Conservation (phyloP, 1,139 yeast species). For the Arxiozyma bovina region DNA sequence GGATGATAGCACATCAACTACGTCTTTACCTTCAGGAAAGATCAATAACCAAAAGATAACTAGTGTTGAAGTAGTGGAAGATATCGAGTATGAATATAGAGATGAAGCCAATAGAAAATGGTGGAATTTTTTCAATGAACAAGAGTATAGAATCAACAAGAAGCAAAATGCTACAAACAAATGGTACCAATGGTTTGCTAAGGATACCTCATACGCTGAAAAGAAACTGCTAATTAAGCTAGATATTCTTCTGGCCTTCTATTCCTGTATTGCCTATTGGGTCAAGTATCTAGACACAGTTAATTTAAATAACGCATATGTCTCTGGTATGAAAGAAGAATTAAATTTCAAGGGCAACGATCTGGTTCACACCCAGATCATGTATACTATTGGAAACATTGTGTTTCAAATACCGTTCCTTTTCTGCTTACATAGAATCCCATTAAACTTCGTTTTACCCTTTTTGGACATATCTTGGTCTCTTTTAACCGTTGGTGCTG, state of each 20-base stretch:
- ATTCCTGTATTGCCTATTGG: constrained; percentile 55
- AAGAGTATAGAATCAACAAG: constrained; percentile 45
- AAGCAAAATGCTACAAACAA: constrained; percentile 35
- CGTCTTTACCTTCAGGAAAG: constrained; percentile 1
- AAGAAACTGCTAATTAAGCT: constrained; percentile 45
- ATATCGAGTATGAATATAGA: constrained; percentile 38
- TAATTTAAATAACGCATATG: constrained; percentile 46
- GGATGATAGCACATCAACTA: constrained; percentile 11
- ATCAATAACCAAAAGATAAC: constrained; percentile 1
- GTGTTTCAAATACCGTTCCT: constrained; percentile 47
- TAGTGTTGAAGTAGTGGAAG: constrained; percentile 1
- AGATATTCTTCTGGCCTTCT: constrained; percentile 49
- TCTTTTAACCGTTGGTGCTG: constrained; percentile 42
- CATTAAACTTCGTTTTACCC: constrained; percentile 51
- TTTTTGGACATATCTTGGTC: constrained; percentile 52
- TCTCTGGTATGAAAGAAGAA: constrained; percentile 51
- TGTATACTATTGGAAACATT: constrained; percentile 48
- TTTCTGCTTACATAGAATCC: constrained; percentile 44
- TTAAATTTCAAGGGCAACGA: constrained; percentile 43
- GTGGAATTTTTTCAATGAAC: constrained; percentile 57
- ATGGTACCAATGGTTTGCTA: constrained; percentile 62
- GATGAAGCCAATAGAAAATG: constrained; percentile 56
- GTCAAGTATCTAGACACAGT: constrained; percentile 40
- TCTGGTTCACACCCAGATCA: constrained; percentile 44
- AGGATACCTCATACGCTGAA: constrained; percentile 45